Conservation (phyloP, 805 yeast genomes). For the Kodamaea kakaduensis region DNA sequence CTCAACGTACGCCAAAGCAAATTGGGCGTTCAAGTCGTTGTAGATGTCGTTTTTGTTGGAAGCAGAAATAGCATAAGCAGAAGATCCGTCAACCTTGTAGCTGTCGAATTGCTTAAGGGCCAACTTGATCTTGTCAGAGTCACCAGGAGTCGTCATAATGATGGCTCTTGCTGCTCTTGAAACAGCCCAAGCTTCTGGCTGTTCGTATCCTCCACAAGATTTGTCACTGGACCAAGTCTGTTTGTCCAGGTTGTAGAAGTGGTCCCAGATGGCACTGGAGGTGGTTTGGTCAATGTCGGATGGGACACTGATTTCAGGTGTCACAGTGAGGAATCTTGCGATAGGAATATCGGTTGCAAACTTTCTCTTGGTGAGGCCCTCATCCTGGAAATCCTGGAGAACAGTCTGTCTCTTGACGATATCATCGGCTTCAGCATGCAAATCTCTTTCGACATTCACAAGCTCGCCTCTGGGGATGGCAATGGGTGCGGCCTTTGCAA, state of each 20-base stretch:
- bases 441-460: too few relatives aligned
- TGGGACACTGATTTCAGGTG: too few relatives aligned
- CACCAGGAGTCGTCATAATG: conserved; percentile 12
- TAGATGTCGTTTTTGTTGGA: conserved; percentile 23
- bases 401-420: too few relatives aligned
- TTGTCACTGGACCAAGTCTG: conserved; percentile 18
- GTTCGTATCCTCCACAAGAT: conserved; percentile 14
- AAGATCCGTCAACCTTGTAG: conserved; percentile 17
- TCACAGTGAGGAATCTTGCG: too few relatives aligned
- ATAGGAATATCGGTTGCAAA: too few relatives aligned
- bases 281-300: conserved; percentile 6
- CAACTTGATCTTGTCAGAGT: conserved; percentile 11
- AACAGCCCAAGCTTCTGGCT: conserved; percentile 25
- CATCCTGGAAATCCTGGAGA: too few relatives aligned
- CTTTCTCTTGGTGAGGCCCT: too few relatives aligned
- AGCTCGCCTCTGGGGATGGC: too few relatives aligned
- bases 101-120: conserved; percentile 14
- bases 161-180: conserved; percentile 25
- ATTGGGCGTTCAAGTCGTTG: conserved; percentile 28
- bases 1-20: conserved; percentile 24
- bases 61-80: conserved; percentile 23
- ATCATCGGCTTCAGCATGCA: too few relatives aligned
- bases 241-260: conserved; percentile 18
- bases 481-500: too few relatives aligned
- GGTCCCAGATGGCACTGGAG: conserved; percentile 15